phyloP scores from a whole-genome alignment of 257 asterid species.

The Ilex asprella region DNA sequence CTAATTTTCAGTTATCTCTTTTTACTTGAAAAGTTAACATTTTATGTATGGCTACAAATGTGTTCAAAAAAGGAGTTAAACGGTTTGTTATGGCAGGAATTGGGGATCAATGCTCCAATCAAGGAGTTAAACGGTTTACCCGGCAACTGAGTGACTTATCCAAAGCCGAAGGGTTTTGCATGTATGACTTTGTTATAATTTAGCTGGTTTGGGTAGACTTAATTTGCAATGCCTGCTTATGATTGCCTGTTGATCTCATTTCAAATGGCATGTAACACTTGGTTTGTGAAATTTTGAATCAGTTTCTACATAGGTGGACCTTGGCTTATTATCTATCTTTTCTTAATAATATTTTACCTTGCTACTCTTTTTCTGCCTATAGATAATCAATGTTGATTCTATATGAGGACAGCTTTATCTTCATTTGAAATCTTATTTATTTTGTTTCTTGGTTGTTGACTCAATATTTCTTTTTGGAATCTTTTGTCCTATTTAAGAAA shows the following conservation, averaged over 20 bases:
- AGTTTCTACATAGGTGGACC: too few species aligned
- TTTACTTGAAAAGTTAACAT: neutral
- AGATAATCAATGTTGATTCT: neutral
- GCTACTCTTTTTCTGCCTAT: too few species aligned
- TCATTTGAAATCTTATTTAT: too few species aligned
- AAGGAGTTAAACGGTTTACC: neutral
- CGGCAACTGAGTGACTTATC: constrained; percentile 7
- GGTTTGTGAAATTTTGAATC: too few species aligned
- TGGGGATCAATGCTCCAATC: constrained; percentile 13
- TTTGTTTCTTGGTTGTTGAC: neutral
- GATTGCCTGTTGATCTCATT: too few species aligned
- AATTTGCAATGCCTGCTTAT: too few species aligned
- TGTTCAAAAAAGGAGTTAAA: neutral
- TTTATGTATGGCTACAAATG: neutral
- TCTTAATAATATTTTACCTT: too few species aligned
- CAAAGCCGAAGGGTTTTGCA: constrained; percentile 13
- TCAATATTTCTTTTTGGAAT: neutral
- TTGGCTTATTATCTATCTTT: too few species aligned
- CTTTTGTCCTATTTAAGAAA: too few species aligned
- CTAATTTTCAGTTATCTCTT: neutral
- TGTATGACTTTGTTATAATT: constrained; percentile 6
- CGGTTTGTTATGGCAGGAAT: constrained; percentile 8
- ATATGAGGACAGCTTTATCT: too few species aligned
- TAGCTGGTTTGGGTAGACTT: too few species aligned
- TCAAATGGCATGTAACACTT: too few species aligned